Percentiles rank a stretch among this genome's conserved stretches.
Evolutionary conservation across 129 eudicot species (phyloP).

Genomic region (Chrysanthemum seticuspe): DNA sequence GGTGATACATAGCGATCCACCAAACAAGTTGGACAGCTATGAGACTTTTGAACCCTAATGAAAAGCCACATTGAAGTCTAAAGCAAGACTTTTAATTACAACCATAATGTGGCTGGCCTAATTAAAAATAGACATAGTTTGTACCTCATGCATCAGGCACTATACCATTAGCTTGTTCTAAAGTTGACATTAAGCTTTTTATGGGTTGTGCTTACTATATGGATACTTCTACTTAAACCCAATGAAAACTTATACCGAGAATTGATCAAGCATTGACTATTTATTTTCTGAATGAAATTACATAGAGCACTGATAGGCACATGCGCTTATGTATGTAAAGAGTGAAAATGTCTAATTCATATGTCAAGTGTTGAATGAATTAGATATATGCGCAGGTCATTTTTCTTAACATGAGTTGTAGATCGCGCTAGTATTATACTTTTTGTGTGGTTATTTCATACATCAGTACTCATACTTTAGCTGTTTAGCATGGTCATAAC

Average conservation of each 20-base stretch:
- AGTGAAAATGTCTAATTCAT: background rate
- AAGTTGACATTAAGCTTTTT: background rate
- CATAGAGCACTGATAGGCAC: background rate
- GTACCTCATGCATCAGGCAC: background rate
- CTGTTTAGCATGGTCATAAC: background rate
- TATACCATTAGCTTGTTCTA: background rate
- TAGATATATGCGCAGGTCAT: too few species aligned
- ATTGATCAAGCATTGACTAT: background rate
- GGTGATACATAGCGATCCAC: conserved; percentile 27
- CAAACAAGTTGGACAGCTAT: conserved; percentile 30
- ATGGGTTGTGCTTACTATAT: background rate
- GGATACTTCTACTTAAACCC: background rate
- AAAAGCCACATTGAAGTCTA: conserved; percentile 13
- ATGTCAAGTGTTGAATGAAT: background rate
- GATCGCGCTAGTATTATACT: too few species aligned
- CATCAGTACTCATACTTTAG: background rate
- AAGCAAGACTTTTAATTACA: conserved; percentile 21
- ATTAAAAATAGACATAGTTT: background rate
- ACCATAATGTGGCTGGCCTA: conserved; percentile 19
- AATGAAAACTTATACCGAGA: background rate
- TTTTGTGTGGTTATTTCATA: background rate
- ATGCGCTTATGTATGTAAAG: too few species aligned
- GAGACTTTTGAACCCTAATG: conserved; percentile 7
- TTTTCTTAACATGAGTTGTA: too few species aligned
- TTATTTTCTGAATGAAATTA: too few species aligned